phyloP scores from a whole-genome alignment of 225 moss, liverwort and hornwort species.

The Asterella californica region DNA sequence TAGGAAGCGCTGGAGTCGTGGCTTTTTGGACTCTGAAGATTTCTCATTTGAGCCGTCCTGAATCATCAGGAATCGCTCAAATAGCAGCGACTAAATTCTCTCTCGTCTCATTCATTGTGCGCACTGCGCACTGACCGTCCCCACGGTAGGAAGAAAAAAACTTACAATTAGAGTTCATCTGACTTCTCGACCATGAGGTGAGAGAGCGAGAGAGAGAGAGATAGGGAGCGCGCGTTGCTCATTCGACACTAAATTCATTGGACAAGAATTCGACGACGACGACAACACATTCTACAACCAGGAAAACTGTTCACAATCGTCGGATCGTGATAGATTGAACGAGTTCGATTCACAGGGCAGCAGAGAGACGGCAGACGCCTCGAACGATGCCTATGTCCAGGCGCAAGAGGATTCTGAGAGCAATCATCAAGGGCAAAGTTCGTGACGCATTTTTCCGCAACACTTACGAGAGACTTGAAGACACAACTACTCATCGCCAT shows the following conservation, averaged over 20 bases:
- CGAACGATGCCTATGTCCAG: constrained; percentile 11
- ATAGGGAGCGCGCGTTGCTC: background rate
- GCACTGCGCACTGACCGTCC: constrained; percentile 1
- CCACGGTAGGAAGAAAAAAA: background rate
- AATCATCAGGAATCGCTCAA: background rate
- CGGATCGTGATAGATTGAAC: background rate
- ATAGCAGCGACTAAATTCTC: background rate
- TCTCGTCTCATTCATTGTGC: background rate
- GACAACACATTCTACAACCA: background rate
- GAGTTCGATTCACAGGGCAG: background rate
- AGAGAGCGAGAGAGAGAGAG: constrained; percentile 15
- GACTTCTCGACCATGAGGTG: constrained; percentile 4
- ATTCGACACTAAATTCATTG: background rate
- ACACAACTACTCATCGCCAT: constrained; percentile 1
- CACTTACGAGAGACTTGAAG: constrained; percentile 75
- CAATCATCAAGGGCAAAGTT: constrained; percentile 15
- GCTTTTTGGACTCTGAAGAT: background rate
- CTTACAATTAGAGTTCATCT: background rate
- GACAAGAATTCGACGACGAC: background rate
- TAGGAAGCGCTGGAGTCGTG: background rate
- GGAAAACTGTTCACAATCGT: background rate
- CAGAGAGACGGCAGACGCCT: background rate
- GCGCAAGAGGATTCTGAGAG: constrained; percentile 18
- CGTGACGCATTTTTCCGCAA: constrained; percentile 61
- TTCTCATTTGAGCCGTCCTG: background rate